phyloP scores from a whole-genome alignment of 257 asterid species.

The Przewalskia tangutica region DNA sequence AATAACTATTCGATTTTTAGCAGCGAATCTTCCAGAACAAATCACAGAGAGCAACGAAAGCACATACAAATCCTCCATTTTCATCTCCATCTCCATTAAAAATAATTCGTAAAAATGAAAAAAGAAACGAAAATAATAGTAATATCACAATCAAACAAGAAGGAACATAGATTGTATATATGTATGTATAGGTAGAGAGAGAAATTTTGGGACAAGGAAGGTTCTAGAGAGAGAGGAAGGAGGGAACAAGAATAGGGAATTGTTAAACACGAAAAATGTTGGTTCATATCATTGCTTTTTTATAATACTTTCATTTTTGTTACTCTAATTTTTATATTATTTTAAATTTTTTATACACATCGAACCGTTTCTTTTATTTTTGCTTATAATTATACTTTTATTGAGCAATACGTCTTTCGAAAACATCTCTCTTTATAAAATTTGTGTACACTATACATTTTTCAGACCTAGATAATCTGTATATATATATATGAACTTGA shows the following conservation, averaged over 20 bases:
- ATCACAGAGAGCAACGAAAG: slow-evolving; percentile 18
- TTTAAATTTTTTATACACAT: too few relatives aligned
- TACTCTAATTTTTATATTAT: too few relatives aligned
- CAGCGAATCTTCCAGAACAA: slow-evolving; percentile 40
- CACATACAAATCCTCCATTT: slow-evolving; percentile 37
- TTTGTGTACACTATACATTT: too few relatives aligned
- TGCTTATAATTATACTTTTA: too few relatives aligned
- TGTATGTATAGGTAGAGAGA: slow-evolving; percentile 18
- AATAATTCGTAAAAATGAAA: background rate
- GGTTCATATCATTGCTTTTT: too few relatives aligned
- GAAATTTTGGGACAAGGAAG: slow-evolving; percentile 2
- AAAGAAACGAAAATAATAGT: background rate
- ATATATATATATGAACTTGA: too few relatives aligned
- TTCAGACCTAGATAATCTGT: too few relatives aligned
- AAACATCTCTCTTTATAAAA: too few relatives aligned
- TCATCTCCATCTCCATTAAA: slow-evolving; percentile 35
- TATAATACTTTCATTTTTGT: too few relatives aligned
- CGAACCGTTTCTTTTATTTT: too few relatives aligned
- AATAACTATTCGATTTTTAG: slow-evolving; percentile 53
- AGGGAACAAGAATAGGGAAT: background rate
- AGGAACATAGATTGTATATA: background rate
- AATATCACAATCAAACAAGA: background rate
- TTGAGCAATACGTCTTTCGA: too few relatives aligned
- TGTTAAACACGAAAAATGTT: too few relatives aligned
- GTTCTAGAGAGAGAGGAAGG: background rate